phyloP scores from a whole-genome alignment of 2,329 filamentous ascomycete genomes.

The Pseudophaeomoniella oleicola region DNA sequence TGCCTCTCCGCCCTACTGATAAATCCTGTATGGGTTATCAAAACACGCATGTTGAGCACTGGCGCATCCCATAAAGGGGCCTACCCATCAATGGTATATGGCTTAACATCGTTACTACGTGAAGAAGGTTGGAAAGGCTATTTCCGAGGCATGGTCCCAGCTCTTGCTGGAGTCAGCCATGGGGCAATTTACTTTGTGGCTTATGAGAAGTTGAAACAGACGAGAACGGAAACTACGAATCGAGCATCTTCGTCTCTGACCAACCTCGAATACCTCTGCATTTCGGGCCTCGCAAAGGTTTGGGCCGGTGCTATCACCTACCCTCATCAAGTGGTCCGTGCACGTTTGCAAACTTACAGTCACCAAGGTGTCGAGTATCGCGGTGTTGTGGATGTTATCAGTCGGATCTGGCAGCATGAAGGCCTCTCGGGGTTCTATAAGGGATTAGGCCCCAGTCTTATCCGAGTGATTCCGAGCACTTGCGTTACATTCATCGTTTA shows the following conservation, averaged over 20 bases:
- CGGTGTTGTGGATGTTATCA: conserved; percentile 55
- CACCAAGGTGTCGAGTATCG: conserved; percentile 44
- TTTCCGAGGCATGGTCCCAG: conserved; percentile 73
- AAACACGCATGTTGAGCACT: conserved; percentile 89
- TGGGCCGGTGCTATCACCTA: conserved; percentile 85
- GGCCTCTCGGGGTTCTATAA: conserved; percentile 79
- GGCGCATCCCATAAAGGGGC: conserved; percentile 60
- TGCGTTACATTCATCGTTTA: conserved; percentile 96
- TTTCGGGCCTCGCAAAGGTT: conserved; percentile 71
- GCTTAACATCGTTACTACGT: conserved; percentile 49
- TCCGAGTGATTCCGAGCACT: conserved; percentile 83
- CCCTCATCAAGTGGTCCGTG: conserved; percentile 84
- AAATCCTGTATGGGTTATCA: conserved; percentile 96
- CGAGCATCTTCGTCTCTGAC: conserved; percentile 30
- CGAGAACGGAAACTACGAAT: conserved; percentile 30
- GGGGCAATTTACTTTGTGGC: conserved; percentile 92
- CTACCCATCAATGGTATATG: conserved; percentile 63
- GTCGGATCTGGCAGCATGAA: conserved; percentile 64
- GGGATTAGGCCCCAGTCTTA: conserved; percentile 73
- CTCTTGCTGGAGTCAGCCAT: conserved; percentile 75
- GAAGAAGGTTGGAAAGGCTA: conserved; percentile 67
- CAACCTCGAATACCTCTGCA: conserved; percentile 63
- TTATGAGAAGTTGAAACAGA: conserved; percentile 63
- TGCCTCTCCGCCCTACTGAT: conserved; percentile 67
- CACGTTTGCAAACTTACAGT: conserved; percentile 77